Evolutionary conservation across 371 early-diverging fungal genomes (phyloP).

Genomic region (Apophysomyces trapeziformis): DNA sequence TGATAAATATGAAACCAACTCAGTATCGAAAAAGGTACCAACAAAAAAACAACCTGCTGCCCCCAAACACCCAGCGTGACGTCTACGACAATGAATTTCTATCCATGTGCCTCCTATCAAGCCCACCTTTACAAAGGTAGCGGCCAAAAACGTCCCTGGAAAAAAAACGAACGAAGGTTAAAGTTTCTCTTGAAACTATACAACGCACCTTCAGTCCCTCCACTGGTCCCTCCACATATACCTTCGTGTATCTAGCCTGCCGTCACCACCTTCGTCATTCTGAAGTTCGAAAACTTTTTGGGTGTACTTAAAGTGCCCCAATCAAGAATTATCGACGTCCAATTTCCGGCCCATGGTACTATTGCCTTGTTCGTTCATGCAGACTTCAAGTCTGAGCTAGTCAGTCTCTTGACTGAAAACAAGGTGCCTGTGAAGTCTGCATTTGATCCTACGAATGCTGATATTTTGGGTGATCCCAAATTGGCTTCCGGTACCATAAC

Average conservation of each 20-base stretch:
- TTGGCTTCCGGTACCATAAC: background rate
- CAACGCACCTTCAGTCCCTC: too few relatives aligned
- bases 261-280: constrained; percentile 6
- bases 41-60: too few relatives aligned
- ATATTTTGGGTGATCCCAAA: constrained; percentile 6
- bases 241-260: constrained; percentile 5
- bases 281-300: constrained; percentile 8
- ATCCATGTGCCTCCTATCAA: too few relatives aligned
- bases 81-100: too few relatives aligned
- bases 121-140: too few relatives aligned
- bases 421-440: background rate
- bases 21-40: too few relatives aligned
- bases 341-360: constrained; percentile 14
- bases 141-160: too few relatives aligned
- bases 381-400: constrained; percentile 1
- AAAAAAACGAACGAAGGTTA: too few relatives aligned
- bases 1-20: too few relatives aligned
- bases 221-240: background rate
- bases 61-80: too few relatives aligned
- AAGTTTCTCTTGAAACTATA: too few relatives aligned
- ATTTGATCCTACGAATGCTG: constrained; percentile 1
- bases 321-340: constrained; percentile 12
- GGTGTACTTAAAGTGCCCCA: background rate
- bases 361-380: constrained; percentile 1
- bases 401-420: background rate